These are phyloP conservation scores for Mycena pura DNA, from an alignment of 768 basidiomycete species.

Conservation along the genomic window DNA sequence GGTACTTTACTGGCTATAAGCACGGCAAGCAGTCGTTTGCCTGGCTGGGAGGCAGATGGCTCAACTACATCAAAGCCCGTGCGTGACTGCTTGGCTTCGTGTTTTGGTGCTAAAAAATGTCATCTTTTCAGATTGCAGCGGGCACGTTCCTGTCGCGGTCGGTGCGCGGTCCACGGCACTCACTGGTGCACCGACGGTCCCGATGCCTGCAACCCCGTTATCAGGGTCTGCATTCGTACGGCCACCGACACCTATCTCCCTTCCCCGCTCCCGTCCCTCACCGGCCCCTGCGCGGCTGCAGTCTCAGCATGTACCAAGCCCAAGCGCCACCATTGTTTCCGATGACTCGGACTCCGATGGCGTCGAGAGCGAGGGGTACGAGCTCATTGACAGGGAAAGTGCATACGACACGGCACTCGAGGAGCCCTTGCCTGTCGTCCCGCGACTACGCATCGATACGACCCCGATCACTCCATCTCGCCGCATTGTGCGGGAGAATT, in stretches of 20 bases:
- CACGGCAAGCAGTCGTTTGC: conserved; percentile 24
- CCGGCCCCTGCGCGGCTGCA: background rate
- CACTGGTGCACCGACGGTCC: background rate
- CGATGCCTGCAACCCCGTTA: background rate
- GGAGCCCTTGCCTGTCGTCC: conserved; percentile 1
- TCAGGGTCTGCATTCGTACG: too few relatives aligned
- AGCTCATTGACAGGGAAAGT: conserved; percentile 12
- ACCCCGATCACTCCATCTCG: background rate
- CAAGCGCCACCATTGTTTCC: background rate
- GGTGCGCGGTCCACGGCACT: conserved; percentile 13
- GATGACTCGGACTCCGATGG: background rate
- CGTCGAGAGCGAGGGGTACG: conserved; percentile 4
- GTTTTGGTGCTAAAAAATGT: background rate
- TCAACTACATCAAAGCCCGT: conserved; percentile 25
- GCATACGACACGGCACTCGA: conserved; percentile 16
- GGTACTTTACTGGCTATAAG: conserved; percentile 27
- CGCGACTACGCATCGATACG: background rate
- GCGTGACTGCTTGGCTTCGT: background rate
- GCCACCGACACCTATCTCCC: conserved; percentile 2
- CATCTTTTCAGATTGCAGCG: background rate
- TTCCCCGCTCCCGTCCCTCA: too few relatives aligned
- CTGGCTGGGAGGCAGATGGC: conserved; percentile 25
- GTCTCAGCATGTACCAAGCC: background rate
- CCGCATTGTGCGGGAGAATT: conserved; percentile 1
- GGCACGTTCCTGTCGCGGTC: conserved; percentile 15